A percentile compares a stretch with the other conserved stretches of the same genome.
Conservation (phyloP, 2,329 filamentous ascomycete species). For the Aspergillus luchuensis region DNA sequence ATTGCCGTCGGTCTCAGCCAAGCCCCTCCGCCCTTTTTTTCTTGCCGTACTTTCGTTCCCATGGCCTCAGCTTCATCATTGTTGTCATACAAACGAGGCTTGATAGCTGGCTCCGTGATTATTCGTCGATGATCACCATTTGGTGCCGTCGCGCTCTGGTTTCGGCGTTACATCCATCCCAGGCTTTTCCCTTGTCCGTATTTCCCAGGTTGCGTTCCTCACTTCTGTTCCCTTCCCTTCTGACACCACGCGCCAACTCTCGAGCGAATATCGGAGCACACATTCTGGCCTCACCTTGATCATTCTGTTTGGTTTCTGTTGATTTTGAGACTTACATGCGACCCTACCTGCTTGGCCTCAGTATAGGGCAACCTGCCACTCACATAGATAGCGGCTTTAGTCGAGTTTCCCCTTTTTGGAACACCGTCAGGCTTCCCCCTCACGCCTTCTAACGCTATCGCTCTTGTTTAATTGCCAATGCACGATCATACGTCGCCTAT, state of each 20-base stretch:
- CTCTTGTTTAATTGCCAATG: background rate
- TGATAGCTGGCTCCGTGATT: background rate
- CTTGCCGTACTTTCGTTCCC: background rate
- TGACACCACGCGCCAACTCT: conserved; percentile 19
- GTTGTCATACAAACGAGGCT: background rate
- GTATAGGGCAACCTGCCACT: background rate
- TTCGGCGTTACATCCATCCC: background rate
- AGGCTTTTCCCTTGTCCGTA: background rate
- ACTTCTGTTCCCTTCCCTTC: conserved; percentile 23
- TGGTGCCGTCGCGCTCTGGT: background rate
- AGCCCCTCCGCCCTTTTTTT: background rate
- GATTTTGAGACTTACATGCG: background rate
- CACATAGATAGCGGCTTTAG: background rate
- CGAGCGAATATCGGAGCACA: background rate
- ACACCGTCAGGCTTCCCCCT: background rate
- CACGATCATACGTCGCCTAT: background rate
- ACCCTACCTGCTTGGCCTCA: background rate
- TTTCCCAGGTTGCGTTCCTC: conserved; percentile 19
- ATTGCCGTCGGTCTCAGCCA: background rate
- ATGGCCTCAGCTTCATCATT: background rate
- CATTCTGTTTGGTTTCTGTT: background rate
- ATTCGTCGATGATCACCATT: background rate
- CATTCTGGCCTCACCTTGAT: conserved; percentile 13
- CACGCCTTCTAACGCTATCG: background rate
- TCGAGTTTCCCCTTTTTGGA: background rate